Conservation (phyloP, 768 basidiomycete genomes). For the Rossbeevera mucosa region DNA sequence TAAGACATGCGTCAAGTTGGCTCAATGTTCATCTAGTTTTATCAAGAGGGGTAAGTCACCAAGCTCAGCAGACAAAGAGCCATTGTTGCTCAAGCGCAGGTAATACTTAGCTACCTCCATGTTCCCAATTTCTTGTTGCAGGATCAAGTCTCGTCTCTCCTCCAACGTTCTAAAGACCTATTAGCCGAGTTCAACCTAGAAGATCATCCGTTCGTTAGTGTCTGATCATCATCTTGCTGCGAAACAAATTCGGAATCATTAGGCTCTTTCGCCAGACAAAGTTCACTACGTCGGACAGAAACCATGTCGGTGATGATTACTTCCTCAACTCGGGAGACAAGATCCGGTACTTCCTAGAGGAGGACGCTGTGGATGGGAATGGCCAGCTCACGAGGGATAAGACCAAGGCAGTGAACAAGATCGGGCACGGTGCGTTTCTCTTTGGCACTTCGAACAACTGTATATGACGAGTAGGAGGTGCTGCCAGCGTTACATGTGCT, state of each 20-base stretch:
- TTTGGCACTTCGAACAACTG: neutral
- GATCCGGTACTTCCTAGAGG: slow-evolving; percentile 93
- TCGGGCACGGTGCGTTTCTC: slow-evolving; percentile 65
- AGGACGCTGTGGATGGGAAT: slow-evolving; percentile 67
- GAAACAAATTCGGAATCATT: neutral
- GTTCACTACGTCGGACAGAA: slow-evolving; percentile 74
- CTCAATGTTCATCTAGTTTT: slow-evolving; percentile 39
- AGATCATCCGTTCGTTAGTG: slow-evolving; percentile 75
- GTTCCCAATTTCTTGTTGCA: slow-evolving; percentile 65
- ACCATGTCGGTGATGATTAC: slow-evolving; percentile 88
- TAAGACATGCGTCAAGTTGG: neutral
- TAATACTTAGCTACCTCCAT: slow-evolving; percentile 63
- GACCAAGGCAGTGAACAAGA: slow-evolving; percentile 88
- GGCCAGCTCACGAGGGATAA: slow-evolving; percentile 72
- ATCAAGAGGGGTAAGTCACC: slow-evolving; percentile 49
- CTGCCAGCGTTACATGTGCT: slow-evolving; percentile 74
- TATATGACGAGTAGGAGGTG: slow-evolving; percentile 1
- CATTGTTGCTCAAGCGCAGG: neutral
- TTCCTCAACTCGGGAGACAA: slow-evolving; percentile 92
- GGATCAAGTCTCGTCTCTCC: slow-evolving; percentile 56
- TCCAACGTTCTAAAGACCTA: slow-evolving; percentile 68
- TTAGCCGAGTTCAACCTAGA: slow-evolving; percentile 74
- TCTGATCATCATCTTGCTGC: neutral
- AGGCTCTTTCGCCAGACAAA: slow-evolving; percentile 54
- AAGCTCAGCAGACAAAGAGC: neutral